These are phyloP conservation scores for Bipolaris bicolor DNA, from an alignment of 2,329 filamentous ascomycete species.

Conservation along the genomic window DNA sequence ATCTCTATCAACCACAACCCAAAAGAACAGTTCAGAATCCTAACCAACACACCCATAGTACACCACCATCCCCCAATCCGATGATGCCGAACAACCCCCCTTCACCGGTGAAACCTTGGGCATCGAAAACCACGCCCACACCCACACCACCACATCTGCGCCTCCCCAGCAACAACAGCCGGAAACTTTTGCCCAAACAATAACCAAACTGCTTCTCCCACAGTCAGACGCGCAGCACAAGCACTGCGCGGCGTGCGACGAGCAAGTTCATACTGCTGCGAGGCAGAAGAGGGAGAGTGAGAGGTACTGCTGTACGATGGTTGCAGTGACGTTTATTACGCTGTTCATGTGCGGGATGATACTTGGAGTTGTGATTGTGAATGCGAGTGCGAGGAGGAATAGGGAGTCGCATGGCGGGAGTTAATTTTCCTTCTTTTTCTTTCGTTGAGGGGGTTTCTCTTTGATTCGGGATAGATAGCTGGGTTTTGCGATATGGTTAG, in stretches of 20 bases:
- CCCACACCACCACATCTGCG: slow-evolving; percentile 10
- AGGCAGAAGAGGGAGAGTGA: slow-evolving; percentile 26
- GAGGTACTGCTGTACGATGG: slow-evolving; percentile 34
- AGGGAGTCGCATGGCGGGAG: background rate
- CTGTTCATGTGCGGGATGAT: slow-evolving; percentile 22
- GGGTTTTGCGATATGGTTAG: background rate
- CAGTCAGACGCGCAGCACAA: slow-evolving; percentile 26
- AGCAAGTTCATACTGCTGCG: slow-evolving; percentile 23
- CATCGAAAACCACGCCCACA: slow-evolving; percentile 28
- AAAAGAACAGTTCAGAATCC: background rate
- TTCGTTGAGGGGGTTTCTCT: background rate
- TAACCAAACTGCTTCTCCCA: slow-evolving; percentile 32
- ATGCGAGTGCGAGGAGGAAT: slow-evolving; percentile 7
- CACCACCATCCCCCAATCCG: slow-evolving; percentile 31
- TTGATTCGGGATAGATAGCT: background rate
- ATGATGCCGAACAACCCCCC: slow-evolving; percentile 1
- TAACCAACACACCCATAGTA: slow-evolving; percentile 23
- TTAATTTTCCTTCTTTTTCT: background rate
- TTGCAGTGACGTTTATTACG: slow-evolving; percentile 30
- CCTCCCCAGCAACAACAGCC: background rate
- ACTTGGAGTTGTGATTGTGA: slow-evolving; percentile 26
- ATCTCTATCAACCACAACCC: background rate
- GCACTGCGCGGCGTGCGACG: slow-evolving; percentile 40
- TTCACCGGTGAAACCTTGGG: slow-evolving; percentile 16
- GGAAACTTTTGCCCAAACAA: slow-evolving; percentile 32